phyloP scores from a whole-genome alignment of 768 basidiomycete species.

The Boletus rubescentipes region DNA sequence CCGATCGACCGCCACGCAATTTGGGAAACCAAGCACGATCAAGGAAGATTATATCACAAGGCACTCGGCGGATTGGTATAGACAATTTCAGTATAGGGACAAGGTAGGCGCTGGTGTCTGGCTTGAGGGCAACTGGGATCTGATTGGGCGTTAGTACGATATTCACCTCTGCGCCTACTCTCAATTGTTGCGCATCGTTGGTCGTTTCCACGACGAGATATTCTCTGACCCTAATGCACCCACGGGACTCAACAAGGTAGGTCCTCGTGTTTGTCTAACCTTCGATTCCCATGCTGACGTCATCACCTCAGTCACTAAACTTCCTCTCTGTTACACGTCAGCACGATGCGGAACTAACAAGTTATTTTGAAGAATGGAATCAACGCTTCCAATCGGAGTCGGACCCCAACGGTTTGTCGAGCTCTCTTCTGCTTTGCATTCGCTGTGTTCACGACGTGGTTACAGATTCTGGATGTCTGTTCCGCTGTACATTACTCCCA shows the following conservation, averaged over 20 bases:
- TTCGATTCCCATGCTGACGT: not conserved
- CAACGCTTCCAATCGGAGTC: constrained; percentile 57
- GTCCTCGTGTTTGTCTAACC: not conserved
- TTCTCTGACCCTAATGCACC: constrained; percentile 69
- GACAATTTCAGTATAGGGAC: constrained; percentile 60
- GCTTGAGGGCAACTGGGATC: not conserved
- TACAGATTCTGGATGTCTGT: constrained; percentile 54
- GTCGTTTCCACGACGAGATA: constrained; percentile 73
- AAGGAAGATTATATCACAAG: constrained; percentile 82
- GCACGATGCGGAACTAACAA: constrained; percentile 57
- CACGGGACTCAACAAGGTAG: constrained; percentile 68
- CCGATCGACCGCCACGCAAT: constrained; percentile 82
- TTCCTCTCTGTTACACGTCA: constrained; percentile 62
- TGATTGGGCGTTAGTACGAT: constrained; percentile 51
- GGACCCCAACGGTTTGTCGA: constrained; percentile 50
- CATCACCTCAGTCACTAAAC: constrained; percentile 51
- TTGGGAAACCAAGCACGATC: constrained; percentile 87
- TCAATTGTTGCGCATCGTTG: constrained; percentile 64
- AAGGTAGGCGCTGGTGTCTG: constrained; percentile 37
- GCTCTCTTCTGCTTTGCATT: too few relatives aligned
- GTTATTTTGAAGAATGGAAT: constrained; percentile 68
- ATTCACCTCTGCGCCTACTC: constrained; percentile 76
- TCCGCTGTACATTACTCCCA: constrained; percentile 68
- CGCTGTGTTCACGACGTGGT: not conserved
- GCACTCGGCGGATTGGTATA: constrained; percentile 74